Evolutionary conservation across 345 rosid species (phyloP).

Genomic region (Geranium brycei): DNA sequence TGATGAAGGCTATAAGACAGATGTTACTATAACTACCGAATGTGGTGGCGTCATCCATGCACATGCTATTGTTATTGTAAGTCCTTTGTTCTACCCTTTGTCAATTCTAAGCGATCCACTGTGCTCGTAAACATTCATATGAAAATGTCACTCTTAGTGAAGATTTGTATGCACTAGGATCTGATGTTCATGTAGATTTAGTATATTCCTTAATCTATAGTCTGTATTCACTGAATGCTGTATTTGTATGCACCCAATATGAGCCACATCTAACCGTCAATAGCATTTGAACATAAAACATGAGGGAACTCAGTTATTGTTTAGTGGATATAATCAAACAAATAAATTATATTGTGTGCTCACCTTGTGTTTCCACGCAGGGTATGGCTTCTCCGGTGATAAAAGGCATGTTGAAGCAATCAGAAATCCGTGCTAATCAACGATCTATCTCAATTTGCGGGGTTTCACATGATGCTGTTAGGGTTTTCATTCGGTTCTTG

Average conservation of each 20-base stretch:
- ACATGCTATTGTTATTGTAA: constrained; percentile 64
- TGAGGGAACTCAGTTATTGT: not conserved
- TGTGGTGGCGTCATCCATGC: constrained; percentile 44
- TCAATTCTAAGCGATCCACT: not conserved
- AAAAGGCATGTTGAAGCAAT: constrained; percentile 59
- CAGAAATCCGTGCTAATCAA: constrained; percentile 31
- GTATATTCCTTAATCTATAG: too few species aligned
- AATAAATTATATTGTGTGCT: constrained; percentile 2
- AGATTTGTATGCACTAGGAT: not conserved
- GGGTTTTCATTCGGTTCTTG: constrained; percentile 59
- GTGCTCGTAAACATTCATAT: not conserved
- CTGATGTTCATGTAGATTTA: too few species aligned
- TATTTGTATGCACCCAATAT: too few species aligned
- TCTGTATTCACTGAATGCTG: too few species aligned
- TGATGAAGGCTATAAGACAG: constrained; percentile 58
- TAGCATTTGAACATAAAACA: not conserved
- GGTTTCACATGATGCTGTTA: constrained; percentile 58
- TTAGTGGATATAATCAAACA: constrained; percentile 6
- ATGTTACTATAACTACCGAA: constrained; percentile 42
- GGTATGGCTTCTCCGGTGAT: constrained; percentile 72
- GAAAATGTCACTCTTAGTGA: not conserved
- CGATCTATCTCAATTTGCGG: constrained; percentile 50
- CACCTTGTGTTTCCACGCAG: constrained; percentile 20
- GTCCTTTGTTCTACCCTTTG: constrained; percentile 8
- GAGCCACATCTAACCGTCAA: too few species aligned